Percentiles rank a stretch among this genome's conserved stretches.
Evolutionary conservation across 441 rosid species (phyloP).

Genomic region (Euphorbia celastroides): DNA sequence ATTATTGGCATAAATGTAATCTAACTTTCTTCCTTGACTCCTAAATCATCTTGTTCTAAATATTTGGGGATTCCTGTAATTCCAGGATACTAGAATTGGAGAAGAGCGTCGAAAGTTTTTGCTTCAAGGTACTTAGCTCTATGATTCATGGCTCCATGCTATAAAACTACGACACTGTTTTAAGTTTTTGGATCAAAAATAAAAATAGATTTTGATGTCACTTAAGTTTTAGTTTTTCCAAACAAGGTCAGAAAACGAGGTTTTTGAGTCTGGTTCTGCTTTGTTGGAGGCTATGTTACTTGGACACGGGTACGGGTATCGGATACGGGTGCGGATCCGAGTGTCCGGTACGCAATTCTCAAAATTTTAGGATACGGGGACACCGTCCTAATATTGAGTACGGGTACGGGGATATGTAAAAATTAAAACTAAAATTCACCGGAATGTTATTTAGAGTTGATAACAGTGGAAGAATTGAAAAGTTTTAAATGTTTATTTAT

Average conservation of each 20-base stretch:
- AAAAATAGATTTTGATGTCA: background rate
- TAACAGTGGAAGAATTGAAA: no score
- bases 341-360: no score
- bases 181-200: background rate
- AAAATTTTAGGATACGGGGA: no score
- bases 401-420: no score
- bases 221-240: background rate
- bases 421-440: no score
- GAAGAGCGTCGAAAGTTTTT: background rate
- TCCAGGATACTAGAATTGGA: constrained; percentile 12
- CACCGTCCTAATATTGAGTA: no score
- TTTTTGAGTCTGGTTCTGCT: background rate
- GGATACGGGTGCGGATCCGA: no score
- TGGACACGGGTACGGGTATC: no score
- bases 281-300: background rate
- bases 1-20: background rate
- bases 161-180: no score
- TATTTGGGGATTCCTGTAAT: background rate
- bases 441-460: no score
- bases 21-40: background rate
- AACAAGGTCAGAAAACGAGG: background rate
- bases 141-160: background rate
- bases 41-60: background rate
- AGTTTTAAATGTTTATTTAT: no score
- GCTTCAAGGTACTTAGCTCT: background rate